Conservation (phyloP, 176 grass and related monocot genomes). For the maize (Zea mays) region Zm-B73-REFERENCE-NAM-5.0 NC_050097.1:229940501-229941000, state of each 20-base stretch:
- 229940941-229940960: too few relatives aligned
- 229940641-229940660: background rate
- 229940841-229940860: slow-evolving; percentile 10
- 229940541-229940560: too few relatives aligned
- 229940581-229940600: background rate
- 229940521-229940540: too few relatives aligned
- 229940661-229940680: background rate
- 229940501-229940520: too few relatives aligned
- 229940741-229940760: background rate
- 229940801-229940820: background rate
- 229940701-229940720: background rate
- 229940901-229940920: background rate
- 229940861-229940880: background rate
- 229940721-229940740: background rate
- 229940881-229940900: background rate
- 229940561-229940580: too few relatives aligned
- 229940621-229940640: too few relatives aligned
- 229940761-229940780: background rate
- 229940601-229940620: background rate
- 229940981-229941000: background rate
- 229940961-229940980: background rate
- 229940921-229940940: background rate
- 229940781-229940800: background rate
- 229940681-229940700: background rate
- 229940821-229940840: background rate